phyloP scores from a whole-genome alignment of 2,329 filamentous ascomycete species.

The Trematosphaeria pertusa region DNA sequence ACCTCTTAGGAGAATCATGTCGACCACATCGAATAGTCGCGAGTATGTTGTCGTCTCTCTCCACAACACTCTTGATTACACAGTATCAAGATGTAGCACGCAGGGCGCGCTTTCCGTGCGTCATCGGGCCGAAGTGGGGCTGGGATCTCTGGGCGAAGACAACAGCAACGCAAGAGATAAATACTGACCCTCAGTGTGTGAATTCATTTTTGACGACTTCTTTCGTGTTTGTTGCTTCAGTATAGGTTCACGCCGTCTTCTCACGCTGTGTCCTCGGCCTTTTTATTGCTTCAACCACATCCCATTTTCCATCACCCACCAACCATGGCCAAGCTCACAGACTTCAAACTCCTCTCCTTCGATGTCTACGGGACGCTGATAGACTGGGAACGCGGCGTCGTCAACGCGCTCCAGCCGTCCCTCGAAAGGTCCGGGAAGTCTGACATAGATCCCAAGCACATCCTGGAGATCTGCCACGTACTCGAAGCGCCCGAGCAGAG shows the following conservation, averaged over 20 bases:
- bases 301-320: too few relatives aligned
- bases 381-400: slow-evolving; percentile 76
- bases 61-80: too few relatives aligned
- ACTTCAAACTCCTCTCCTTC: slow-evolving; percentile 68
- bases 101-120: slow-evolving; percentile 23
- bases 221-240: too few relatives aligned
- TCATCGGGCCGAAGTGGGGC: slow-evolving; percentile 10
- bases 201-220: too few relatives aligned
- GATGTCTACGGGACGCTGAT: slow-evolving; percentile 83
- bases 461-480: slow-evolving; percentile 52
- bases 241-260: too few relatives aligned
- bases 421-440: slow-evolving; percentile 46
- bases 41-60: too few relatives aligned
- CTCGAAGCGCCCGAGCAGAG: slow-evolving; percentile 60
- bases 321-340: slow-evolving; percentile 43
- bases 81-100: slow-evolving; percentile 5
- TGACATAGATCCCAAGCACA: slow-evolving; percentile 29
- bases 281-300: too few relatives aligned
- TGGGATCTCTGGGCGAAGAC: neutral
- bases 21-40: too few relatives aligned
- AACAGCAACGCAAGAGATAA: neutral
- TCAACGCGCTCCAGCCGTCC: slow-evolving; percentile 60
- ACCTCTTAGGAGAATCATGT: too few relatives aligned
- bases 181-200: neutral
- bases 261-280: too few relatives aligned